Evolutionary conservation across 2,329 filamentous ascomycete genomes (phyloP).

Genomic region (Cryphonectria radicalis): DNA sequence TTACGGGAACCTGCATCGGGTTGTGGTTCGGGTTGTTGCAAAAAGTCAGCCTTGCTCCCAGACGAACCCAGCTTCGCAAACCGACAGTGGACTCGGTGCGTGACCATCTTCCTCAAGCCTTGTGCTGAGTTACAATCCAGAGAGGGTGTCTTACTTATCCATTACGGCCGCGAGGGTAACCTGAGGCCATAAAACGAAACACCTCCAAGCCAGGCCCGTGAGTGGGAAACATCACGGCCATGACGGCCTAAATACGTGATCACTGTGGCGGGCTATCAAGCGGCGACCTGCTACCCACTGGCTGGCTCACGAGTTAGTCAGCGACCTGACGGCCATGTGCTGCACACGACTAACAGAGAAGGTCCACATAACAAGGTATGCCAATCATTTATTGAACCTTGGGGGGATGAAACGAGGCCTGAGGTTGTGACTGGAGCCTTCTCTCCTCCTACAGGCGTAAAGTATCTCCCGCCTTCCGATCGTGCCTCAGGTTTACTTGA

Average conservation of each 20-base stretch:
- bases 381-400: not conserved
- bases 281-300: not conserved
- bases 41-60: not conserved
- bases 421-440: not conserved
- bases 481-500: not conserved
- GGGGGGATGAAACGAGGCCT: slow-evolving; percentile 16
- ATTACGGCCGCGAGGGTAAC: not conserved
- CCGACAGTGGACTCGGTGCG: not conserved
- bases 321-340: not conserved
- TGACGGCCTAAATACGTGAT: not conserved
- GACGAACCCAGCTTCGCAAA: not conserved
- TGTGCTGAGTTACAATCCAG: not conserved
- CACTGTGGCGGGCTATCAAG: not conserved
- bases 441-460: not conserved
- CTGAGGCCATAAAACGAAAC: slow-evolving; percentile 16
- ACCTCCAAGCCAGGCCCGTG: not conserved
- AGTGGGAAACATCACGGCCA: not conserved
- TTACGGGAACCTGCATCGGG: not conserved
- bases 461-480: not conserved
- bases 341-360: not conserved
- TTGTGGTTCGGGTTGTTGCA: not conserved
- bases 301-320: slow-evolving; percentile 7
- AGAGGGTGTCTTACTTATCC: not conserved
- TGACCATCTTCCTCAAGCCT: not conserved
- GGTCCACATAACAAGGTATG: slow-evolving; percentile 6